phyloP scores from a whole-genome alignment of 2,329 filamentous ascomycete species.

The Sclerotinia minor region DNA sequence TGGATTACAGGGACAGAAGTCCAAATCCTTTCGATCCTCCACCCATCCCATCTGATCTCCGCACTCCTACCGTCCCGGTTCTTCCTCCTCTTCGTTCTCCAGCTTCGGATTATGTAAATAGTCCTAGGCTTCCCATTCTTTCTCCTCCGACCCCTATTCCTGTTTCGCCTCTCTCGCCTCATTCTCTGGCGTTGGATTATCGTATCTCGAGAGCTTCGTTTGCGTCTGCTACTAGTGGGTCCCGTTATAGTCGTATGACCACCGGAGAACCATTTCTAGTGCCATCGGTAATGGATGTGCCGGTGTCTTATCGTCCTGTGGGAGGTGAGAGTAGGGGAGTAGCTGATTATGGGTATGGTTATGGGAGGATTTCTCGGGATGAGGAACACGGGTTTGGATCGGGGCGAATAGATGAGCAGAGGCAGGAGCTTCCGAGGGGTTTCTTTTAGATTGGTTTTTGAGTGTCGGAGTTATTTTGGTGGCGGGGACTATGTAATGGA shows the following conservation, averaged over 20 bases:
- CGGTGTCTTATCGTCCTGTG: not conserved
- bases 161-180: not conserved
- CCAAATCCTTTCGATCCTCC: not conserved
- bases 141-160: too few relatives aligned
- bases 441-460: not conserved
- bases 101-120: not conserved
- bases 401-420: not conserved
- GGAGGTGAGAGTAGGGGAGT: too few relatives aligned
- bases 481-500: not conserved
- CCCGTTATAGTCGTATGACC: conserved; percentile 8
- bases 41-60: not conserved
- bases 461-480: too few relatives aligned
- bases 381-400: not conserved
- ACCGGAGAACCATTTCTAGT: not conserved
- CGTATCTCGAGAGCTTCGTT: not conserved
- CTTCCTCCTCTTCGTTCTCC: not conserved
- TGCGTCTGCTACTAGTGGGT: not conserved
- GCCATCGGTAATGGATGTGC: not conserved
- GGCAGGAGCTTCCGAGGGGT: not conserved
- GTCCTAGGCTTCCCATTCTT: not conserved
- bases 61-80: not conserved
- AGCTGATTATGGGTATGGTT: not conserved
- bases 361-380: not conserved
- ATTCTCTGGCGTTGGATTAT: not conserved
- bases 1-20: not conserved